These are phyloP conservation scores for Globisporangium echinulatum DNA, from an alignment of 352 stramenopile genomes.

Conservation along the genomic window DNA sequence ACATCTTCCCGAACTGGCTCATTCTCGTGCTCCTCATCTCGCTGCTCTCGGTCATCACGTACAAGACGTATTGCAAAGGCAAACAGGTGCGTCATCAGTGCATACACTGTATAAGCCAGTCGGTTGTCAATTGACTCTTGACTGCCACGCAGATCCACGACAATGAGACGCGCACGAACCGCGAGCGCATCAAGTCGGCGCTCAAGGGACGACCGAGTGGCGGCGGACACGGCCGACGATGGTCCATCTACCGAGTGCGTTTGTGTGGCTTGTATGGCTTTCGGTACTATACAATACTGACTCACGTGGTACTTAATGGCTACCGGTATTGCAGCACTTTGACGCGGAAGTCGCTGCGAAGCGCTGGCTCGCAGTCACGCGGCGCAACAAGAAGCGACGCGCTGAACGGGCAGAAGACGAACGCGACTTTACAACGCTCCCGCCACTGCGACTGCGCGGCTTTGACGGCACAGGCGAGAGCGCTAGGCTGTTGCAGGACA, in stretches of 20 bases:
- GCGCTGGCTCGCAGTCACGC: slow-evolving; percentile 58
- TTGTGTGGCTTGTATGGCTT: not conserved
- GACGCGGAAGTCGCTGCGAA: slow-evolving; percentile 50
- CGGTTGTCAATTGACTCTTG: not conserved
- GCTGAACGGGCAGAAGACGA: slow-evolving; percentile 41
- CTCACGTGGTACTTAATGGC: not conserved
- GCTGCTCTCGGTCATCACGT: slow-evolving; percentile 71
- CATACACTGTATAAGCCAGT: no score
- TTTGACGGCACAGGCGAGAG: not conserved
- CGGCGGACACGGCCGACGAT: slow-evolving; percentile 38
- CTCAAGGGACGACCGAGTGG: slow-evolving; percentile 39
- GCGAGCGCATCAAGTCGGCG: slow-evolving; percentile 38
- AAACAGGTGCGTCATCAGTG: slow-evolving; percentile 28
- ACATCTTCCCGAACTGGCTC: slow-evolving; percentile 78
- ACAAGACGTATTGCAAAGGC: slow-evolving; percentile 68
- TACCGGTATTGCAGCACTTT: slow-evolving; percentile 37
- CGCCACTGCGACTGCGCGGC: slow-evolving; percentile 21
- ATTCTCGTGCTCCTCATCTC: slow-evolving; percentile 71
- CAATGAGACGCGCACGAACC: slow-evolving; percentile 46
- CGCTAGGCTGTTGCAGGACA: slow-evolving; percentile 13
- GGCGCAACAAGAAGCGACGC: slow-evolving; percentile 45
- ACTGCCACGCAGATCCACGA: slow-evolving; percentile 29
- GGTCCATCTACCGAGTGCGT: slow-evolving; percentile 65
- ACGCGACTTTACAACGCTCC: slow-evolving; percentile 57
- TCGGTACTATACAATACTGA: not conserved